These are phyloP conservation scores for Pelargonium myrrhifolium DNA, from an alignment of 441 rosid genomes.

Conservation along the genomic window DNA sequence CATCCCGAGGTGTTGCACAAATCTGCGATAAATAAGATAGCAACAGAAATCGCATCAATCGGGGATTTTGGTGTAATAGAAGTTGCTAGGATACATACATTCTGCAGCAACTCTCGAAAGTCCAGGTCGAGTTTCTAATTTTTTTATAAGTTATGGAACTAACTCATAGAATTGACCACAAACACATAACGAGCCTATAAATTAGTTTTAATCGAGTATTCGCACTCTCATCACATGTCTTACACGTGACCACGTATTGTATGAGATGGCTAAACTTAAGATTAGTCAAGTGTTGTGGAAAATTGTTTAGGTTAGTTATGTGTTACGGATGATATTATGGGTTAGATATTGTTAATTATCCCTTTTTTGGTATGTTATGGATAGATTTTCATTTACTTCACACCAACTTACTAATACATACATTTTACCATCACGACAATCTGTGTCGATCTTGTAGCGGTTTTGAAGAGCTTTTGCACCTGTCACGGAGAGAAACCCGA, in stretches of 20 bases:
- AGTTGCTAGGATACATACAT: not conserved
- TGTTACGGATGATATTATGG: not conserved
- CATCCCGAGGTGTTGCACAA: slow-evolving; percentile 59
- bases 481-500: slow-evolving; percentile 22
- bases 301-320: no score
- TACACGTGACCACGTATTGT: no score
- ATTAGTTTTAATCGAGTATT: no score
- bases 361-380: not conserved
- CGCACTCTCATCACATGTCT: no score
- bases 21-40: slow-evolving; percentile 37
- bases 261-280: no score
- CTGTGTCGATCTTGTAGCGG: slow-evolving; percentile 65
- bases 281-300: no score
- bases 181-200: no score
- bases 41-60: slow-evolving; percentile 13
- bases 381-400: not conserved
- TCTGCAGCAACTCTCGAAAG: not conserved
- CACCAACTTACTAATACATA: slow-evolving; percentile 24
- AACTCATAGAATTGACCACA: no score
- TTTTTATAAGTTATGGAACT: no score
- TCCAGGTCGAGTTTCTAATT: no score
- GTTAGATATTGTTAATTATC: not conserved
- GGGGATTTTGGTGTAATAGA: not conserved
- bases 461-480: slow-evolving; percentile 53
- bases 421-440: slow-evolving; percentile 52